These are phyloP conservation scores for Lipomyces anomalus DNA, from an alignment of 805 yeast species.

Conservation along the genomic window DNA sequence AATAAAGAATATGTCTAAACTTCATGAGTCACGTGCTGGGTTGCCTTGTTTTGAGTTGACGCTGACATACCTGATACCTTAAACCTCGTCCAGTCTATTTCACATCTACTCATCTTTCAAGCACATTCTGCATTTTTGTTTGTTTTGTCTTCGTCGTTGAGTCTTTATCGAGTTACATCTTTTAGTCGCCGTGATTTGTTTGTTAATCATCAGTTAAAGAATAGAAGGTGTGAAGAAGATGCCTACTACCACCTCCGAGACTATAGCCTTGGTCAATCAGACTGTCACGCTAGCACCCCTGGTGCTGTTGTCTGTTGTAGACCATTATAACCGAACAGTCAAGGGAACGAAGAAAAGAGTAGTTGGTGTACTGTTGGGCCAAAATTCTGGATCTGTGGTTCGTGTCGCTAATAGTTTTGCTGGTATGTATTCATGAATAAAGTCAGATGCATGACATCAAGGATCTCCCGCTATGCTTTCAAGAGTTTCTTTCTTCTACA, in stretches of 20 bases:
- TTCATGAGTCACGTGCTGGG: no score
- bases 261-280: slow-evolving; percentile 15
- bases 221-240: slow-evolving; percentile 1
- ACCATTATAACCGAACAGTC: slow-evolving; percentile 86
- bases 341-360: slow-evolving; percentile 72
- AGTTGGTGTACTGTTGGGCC: slow-evolving; percentile 91
- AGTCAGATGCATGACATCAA: neutral
- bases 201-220: no score
- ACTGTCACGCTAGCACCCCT: slow-evolving; percentile 90
- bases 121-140: no score
- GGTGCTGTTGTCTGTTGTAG: slow-evolving; percentile 88
- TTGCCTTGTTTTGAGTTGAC: no score
- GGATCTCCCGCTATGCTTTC: neutral
- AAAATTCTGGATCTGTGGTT: slow-evolving; percentile 49
- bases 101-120: no score
- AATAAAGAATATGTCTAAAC: no score
- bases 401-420: slow-evolving; percentile 91
- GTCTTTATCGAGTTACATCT: no score
- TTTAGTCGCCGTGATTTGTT: no score
- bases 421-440: slow-evolving; percentile 29
- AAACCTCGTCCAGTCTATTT: no score
- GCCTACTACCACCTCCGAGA: slow-evolving; percentile 24
- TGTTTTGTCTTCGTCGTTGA: no score
- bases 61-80: no score
- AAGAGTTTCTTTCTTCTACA: neutral